phyloP scores from a whole-genome alignment of 139 green algal species.

The Coelastrella sp. region DNA sequence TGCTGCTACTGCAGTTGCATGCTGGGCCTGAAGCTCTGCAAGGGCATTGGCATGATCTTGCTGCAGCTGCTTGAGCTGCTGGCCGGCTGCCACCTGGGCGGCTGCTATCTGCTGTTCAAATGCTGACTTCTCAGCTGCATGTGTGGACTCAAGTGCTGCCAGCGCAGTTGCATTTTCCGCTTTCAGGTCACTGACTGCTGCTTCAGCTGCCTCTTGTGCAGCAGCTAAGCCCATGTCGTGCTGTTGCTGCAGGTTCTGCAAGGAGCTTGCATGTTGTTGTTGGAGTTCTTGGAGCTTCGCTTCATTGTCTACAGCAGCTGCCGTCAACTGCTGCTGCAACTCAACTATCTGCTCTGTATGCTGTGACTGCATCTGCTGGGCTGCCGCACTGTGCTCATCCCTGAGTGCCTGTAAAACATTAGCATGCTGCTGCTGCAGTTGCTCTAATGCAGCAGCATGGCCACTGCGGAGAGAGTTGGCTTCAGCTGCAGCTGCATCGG shows the following conservation, averaged over 20 bases:
- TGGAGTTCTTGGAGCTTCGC: background rate
- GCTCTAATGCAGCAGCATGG: background rate
- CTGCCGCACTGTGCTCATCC: no score
- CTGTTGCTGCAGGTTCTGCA: conserved; percentile 17
- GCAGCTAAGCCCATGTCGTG: background rate
- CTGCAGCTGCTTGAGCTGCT: conserved; percentile 14
- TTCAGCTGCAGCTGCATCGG: no score
- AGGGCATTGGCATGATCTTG: background rate
- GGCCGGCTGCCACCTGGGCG: background rate
- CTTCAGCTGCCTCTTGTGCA: background rate
- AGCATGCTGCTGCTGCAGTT: background rate
- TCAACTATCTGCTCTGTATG: no score
- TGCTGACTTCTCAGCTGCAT: background rate
- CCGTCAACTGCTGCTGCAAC: no score
- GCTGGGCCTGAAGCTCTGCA: background rate
- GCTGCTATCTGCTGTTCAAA: background rate
- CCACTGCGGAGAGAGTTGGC: no score
- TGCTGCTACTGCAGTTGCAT: conserved; percentile 8
- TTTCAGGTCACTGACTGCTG: background rate
- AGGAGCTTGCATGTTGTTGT: no score
- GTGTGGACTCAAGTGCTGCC: background rate
- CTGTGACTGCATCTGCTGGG: no score
- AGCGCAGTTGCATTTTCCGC: background rate
- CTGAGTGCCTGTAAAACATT: no score
- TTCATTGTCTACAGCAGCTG: no score